Conservation (phyloP, 2,329 filamentous ascomycete species). For the Colletotrichum sp. region DNA sequence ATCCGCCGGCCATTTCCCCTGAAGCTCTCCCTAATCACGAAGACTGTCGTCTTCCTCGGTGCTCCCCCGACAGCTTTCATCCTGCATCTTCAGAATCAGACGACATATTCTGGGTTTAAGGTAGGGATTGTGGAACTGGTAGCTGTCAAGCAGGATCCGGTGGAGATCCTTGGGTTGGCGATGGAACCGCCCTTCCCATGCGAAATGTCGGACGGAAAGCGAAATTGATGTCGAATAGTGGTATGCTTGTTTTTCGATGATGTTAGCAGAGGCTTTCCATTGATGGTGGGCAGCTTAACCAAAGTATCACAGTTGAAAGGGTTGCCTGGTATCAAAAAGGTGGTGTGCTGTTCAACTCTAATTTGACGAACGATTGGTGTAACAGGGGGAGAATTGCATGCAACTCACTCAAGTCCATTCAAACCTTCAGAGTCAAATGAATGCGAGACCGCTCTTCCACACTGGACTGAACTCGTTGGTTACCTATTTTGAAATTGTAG, state of each 20-base stretch:
- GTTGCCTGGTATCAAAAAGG: not conserved
- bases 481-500: not conserved
- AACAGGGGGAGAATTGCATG: not conserved
- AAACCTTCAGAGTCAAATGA: not conserved
- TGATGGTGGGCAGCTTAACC: not conserved
- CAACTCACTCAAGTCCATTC: not conserved
- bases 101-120: not conserved
- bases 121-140: not conserved
- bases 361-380: not conserved
- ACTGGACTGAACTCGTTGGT: not conserved
- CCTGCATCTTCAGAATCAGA: not conserved
- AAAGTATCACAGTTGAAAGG: not conserved
- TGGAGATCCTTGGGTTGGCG: not conserved
- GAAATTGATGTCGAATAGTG: not conserved
- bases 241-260: not conserved
- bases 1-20: not conserved
- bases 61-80: not conserved
- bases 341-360: constrained; percentile 8
- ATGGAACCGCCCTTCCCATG: not conserved
- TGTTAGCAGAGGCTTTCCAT: not conserved
- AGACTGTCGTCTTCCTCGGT: not conserved
- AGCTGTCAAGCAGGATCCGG: not conserved
- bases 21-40: too few relatives aligned
- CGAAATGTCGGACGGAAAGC: not conserved
- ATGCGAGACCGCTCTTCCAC: not conserved